A percentile compares a stretch with the other conserved stretches of the same genome.
Evolutionary conservation across 1,284 basidiomycete species (phyloP).

Genomic region (Hortiboletus rubellus): DNA sequence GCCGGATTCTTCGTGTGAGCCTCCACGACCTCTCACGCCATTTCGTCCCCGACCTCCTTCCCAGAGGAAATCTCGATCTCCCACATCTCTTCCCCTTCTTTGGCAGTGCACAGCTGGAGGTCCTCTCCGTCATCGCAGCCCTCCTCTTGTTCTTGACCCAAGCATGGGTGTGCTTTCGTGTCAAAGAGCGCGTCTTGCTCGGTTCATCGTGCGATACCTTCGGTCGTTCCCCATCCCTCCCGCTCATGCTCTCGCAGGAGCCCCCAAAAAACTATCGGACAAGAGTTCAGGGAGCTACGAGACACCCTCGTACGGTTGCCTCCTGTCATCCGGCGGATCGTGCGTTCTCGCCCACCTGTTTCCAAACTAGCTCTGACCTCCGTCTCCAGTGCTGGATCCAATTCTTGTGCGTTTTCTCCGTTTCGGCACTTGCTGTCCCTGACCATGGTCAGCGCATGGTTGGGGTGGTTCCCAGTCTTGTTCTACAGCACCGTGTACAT

Average conservation of each 20-base stretch:
- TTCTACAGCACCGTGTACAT: conserved; percentile 90
- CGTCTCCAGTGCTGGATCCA: conserved; percentile 67
- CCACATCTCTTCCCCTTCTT: conserved; percentile 65
- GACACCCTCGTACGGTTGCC: conserved; percentile 70
- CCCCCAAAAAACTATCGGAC: conserved; percentile 42
- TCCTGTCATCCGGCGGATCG: conserved; percentile 75
- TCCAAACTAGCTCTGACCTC: conserved; percentile 7
- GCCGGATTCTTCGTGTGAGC: conserved; percentile 85
- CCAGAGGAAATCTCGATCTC: conserved; percentile 74
- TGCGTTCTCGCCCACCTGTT: conserved; percentile 41
- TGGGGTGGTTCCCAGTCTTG: conserved; percentile 87
- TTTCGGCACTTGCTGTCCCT: not conserved
- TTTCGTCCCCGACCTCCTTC: not conserved
- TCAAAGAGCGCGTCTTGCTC: conserved; percentile 78
- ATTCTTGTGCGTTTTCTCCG: conserved; percentile 71
- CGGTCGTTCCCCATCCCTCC: conserved; percentile 1
- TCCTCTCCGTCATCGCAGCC: conserved; percentile 61
- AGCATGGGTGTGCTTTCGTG: conserved; percentile 58
- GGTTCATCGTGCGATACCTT: conserved; percentile 40
- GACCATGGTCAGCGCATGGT: conserved; percentile 58
- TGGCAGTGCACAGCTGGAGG: conserved; percentile 77
- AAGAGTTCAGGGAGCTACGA: conserved; percentile 67
- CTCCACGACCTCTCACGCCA: not conserved
- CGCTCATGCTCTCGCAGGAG: conserved; percentile 18
- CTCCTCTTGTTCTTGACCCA: conserved; percentile 56